phyloP scores from a whole-genome alignment of 768 basidiomycete species.

The Jaapia argillacea region DNA sequence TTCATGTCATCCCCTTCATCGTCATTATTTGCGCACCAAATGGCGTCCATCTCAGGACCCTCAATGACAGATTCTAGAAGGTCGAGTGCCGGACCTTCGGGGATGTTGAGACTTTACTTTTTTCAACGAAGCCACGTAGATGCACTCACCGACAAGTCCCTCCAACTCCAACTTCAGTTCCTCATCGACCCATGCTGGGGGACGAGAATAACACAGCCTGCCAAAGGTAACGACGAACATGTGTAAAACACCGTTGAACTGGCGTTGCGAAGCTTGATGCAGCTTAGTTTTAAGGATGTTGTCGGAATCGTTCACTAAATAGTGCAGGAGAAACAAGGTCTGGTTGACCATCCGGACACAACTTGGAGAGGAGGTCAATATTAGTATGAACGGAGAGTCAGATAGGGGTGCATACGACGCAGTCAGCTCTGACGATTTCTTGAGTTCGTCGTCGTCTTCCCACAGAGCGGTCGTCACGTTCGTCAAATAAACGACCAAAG shows the following conservation, averaged over 20 bases:
- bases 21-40: conserved; percentile 54
- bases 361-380: conserved; percentile 24
- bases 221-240: conserved; percentile 73
- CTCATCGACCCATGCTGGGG: conserved; percentile 47
- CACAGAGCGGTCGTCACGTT: too few relatives aligned
- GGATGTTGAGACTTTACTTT: not conserved
- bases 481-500: conserved; percentile 52
- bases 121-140: conserved; percentile 1
- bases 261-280: conserved; percentile 38
- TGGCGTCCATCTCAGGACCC: conserved; percentile 58
- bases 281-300: conserved; percentile 49
- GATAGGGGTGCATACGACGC: too few relatives aligned
- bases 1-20: conserved; percentile 34
- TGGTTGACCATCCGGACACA: conserved; percentile 39
- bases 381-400: too few relatives aligned
- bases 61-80: conserved; percentile 61
- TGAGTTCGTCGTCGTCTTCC: too few relatives aligned
- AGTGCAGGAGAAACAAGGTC: conserved; percentile 49
- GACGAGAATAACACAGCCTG: conserved; percentile 59
- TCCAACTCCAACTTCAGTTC: conserved; percentile 31
- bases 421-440: too few relatives aligned
- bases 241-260: conserved; percentile 54
- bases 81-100: conserved; percentile 46
- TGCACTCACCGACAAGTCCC: conserved; percentile 35
- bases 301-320: conserved; percentile 40